Evolutionary conservation across 2,329 filamentous ascomycete species (phyloP).

Genomic region (Neurospora crassa): DNA sequence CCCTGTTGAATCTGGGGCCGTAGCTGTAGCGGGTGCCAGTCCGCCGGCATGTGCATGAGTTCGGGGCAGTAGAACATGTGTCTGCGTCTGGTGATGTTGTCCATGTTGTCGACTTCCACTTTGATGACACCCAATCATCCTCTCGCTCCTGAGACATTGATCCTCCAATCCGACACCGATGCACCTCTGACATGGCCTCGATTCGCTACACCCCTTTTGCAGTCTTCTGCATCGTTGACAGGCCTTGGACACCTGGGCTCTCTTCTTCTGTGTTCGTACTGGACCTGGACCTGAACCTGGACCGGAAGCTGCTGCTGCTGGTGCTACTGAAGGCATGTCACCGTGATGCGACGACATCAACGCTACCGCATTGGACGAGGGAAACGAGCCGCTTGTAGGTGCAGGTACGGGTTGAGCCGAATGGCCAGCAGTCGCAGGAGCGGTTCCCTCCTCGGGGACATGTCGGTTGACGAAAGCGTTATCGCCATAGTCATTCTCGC

Average conservation of each 20-base stretch:
- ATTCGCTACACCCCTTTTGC: conserved; percentile 34
- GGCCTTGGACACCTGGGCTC: conserved; percentile 32
- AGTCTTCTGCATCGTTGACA: conserved; percentile 33
- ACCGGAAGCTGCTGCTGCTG: not conserved
- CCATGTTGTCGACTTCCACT: not conserved
- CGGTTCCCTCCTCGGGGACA: not conserved
- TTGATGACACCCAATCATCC: not conserved
- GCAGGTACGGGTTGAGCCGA: not conserved
- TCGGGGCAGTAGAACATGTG: not conserved
- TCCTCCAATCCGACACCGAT: conserved; percentile 30
- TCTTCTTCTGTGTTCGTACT: conserved; percentile 18
- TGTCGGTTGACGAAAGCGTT: not conserved
- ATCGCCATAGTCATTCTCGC: not conserved
- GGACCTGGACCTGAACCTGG: not conserved
- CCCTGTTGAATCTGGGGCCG: not conserved
- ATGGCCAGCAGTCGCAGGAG: not conserved
- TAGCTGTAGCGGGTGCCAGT: not conserved
- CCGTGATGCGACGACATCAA: not conserved
- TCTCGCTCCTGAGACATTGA: conserved; percentile 21
- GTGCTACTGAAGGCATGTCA: not conserved
- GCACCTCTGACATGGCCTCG: conserved; percentile 33
- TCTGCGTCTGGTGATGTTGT: conserved; percentile 1
- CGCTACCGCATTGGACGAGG: not conserved
- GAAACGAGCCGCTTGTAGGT: not conserved
- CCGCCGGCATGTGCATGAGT: not conserved